These are phyloP conservation scores for Torulaspora delbrueckii DNA, from an alignment of 805 yeast species.

Conservation along the genomic window DNA sequence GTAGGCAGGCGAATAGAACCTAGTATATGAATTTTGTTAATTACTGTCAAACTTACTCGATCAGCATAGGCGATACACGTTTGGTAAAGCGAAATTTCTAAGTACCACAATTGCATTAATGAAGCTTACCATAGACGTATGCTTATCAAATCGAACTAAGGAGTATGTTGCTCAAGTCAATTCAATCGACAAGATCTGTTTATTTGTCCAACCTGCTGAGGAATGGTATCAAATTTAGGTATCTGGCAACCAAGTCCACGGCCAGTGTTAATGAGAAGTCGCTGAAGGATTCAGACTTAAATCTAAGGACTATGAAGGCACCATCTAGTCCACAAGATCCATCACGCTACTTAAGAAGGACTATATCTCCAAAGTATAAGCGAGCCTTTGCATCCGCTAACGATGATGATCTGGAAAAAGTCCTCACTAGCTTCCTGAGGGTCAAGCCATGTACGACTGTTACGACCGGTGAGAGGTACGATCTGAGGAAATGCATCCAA, in stretches of 20 bases:
- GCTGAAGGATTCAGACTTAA: constrained; percentile 3
- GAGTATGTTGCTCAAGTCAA: background rate
- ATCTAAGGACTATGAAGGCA: constrained; percentile 14
- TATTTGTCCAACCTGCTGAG: background rate
- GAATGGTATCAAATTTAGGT: background rate
- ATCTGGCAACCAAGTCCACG: background rate
- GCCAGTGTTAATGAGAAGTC: background rate
- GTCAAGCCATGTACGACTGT: constrained; percentile 56
- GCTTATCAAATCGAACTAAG: background rate
- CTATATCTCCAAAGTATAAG: constrained; percentile 15
- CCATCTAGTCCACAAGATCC: constrained; percentile 18
- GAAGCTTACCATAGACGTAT: background rate
- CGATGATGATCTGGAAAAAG: constrained; percentile 10
- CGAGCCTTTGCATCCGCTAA: background rate
- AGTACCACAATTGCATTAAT: no score
- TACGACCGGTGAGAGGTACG: constrained; percentile 68
- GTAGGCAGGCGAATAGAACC: no score
- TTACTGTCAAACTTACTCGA: no score
- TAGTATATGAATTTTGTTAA: no score
- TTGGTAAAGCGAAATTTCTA: background rate
- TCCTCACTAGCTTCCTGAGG: constrained; percentile 7
- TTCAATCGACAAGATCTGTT: background rate
- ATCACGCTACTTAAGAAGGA: constrained; percentile 19
- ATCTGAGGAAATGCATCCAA: constrained; percentile 44
- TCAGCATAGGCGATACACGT: no score